These are phyloP conservation scores for Ceratocystis huliohia DNA, from an alignment of 2,329 filamentous ascomycete genomes.

Conservation along the genomic window DNA sequence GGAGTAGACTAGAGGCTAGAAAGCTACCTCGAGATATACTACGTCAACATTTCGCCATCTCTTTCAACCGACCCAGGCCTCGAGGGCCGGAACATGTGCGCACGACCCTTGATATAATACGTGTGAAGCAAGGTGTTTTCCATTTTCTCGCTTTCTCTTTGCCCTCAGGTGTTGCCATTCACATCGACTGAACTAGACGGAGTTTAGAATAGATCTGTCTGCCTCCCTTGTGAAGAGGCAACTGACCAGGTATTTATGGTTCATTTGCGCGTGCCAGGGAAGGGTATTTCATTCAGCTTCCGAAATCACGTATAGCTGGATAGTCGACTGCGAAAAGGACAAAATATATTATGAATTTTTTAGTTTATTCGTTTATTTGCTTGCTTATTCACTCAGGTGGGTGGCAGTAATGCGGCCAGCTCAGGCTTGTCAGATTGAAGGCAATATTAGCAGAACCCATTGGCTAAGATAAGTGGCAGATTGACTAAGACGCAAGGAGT, in stretches of 20 bases:
- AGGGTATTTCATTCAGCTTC: background rate
- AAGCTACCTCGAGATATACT: background rate
- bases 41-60: background rate
- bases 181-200: background rate
- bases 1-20: background rate
- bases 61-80: background rate
- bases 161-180: background rate
- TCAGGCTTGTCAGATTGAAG: background rate
- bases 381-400: background rate
- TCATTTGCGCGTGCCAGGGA: background rate
- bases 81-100: background rate
- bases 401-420: background rate
- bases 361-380: background rate
- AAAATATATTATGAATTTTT: background rate
- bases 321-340: background rate
- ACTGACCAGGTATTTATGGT: background rate
- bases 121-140: background rate
- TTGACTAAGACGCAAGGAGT: constrained; percentile 6
- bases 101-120: background rate
- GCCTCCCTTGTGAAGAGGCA: background rate
- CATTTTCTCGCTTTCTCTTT: background rate
- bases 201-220: background rate
- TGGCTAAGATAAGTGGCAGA: background rate
- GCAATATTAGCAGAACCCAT: background rate
- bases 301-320: too few species aligned